Evolutionary conservation across 1,284 basidiomycete genomes (phyloP), one percentile per base, ranked within the genome.

Genomic region (Ceratobasidium papillatum): DNA sequence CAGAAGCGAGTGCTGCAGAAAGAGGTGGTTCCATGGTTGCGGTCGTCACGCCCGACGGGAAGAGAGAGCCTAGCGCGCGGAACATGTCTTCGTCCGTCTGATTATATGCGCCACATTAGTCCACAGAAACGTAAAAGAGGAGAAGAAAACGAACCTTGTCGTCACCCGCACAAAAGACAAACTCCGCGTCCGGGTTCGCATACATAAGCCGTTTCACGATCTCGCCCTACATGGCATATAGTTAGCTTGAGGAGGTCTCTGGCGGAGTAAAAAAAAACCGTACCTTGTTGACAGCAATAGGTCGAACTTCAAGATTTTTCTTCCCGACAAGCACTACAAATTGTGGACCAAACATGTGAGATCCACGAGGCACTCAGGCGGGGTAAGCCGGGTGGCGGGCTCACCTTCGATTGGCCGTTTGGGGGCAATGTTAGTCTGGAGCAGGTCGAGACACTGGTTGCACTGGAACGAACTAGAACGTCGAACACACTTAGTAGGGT

Each of bases 231-330:
- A 59, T 45, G 43, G 45, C 73, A 22, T 65, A 25, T 71, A 47
- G 45, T 56, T 30, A 61, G 43, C 36, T 71, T 4, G 19, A 45
- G 9, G 1, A 9, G 45, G n/a, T 38, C 1, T 59, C 32, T 14
- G 25, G 74, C n/a, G 58, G 66, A 1, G 36, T 17, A 2, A 2
- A 8, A n/a, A 12, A 22, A 32, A 49, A 61, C 76, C 79, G 76
- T 78, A 87, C 86, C 88, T 99, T 98, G 87, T 98, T 99, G 79
- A 98, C 90, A 0, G 95, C 96, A 73, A 94, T 87, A 45, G 96
- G 97, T 75, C 97, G 90, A 30, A 98, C 96, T 84, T 99, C 97
- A 68, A 99, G 87, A 82, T 98, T 99, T 90, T 98, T 99, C 87
- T 99, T 99, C 43, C 97, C 97, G 45, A 96, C 92, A 65, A 96